Evolutionary conservation across 164 flowering plant genomes (phyloP).

Genomic region (Amborella trichopoda): DNA sequence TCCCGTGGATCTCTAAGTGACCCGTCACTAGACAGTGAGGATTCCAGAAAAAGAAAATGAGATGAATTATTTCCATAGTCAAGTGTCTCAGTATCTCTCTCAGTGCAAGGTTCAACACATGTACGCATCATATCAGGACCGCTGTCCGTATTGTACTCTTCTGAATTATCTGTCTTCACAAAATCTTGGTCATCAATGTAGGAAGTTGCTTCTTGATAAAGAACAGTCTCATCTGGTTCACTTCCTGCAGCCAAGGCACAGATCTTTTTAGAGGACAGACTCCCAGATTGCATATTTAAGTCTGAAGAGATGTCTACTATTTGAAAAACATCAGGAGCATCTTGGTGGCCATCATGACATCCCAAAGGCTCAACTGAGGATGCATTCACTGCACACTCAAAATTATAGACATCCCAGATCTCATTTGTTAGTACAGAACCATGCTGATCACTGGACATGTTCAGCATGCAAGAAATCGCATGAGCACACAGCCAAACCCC

Average conservation of each 20-base stretch:
- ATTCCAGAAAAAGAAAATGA: conserved; percentile 31
- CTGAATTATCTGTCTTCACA: too few species aligned
- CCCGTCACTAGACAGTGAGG: conserved; percentile 20
- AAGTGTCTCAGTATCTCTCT: conserved; percentile 5
- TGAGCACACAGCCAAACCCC: conserved; percentile 9
- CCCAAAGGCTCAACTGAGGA: too few species aligned
- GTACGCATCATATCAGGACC: neutral
- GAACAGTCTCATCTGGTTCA: conserved; percentile 17
- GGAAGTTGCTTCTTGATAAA: conserved; percentile 4
- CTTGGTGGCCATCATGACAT: too few species aligned
- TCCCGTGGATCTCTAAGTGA: conserved; percentile 31
- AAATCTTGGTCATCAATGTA: conserved; percentile 1
- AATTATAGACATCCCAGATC: conserved; percentile 1
- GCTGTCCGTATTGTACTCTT: too few species aligned
- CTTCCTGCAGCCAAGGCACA: conserved; percentile 23
- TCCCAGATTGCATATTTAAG: conserved; percentile 3
- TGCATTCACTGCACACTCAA: too few species aligned
- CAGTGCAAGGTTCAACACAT: conserved; percentile 17
- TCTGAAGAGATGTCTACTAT: conserved; percentile 2
- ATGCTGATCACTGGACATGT: conserved; percentile 9
- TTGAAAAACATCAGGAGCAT: too few species aligned
- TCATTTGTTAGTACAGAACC: conserved; percentile 1
- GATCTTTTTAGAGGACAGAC: conserved; percentile 5
- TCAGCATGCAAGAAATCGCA: conserved; percentile 9
- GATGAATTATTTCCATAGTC: conserved; percentile 31